Evolutionary conservation across 2,329 filamentous ascomycete genomes (phyloP), one percentile per base, ranked within the genome.

Genomic region (Ophiobolus disseminans): DNA sequence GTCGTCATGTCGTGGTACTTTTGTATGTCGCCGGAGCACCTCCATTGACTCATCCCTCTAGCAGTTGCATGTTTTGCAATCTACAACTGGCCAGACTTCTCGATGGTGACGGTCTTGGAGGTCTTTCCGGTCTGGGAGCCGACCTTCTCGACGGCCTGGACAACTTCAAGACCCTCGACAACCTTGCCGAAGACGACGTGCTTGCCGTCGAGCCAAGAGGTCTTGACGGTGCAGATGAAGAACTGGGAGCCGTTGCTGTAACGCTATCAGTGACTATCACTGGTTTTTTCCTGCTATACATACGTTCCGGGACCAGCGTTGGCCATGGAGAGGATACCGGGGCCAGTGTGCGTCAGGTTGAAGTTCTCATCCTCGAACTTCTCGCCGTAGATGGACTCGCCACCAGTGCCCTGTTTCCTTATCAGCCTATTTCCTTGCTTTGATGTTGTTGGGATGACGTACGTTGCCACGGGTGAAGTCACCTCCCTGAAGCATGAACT

Each of bases 341-440:
- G 91, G 64, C 87, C 88, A 68, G 95, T 90, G 74, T 97, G 93
- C 84, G 94, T 95, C 70, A 88, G 78, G 40, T 89, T 82, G 71
- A 97, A 97, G 75, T 94, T 95, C 82, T 97, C 93, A 68, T 97
- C 93, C 66, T 89, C 89, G 68, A 97, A 97, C 79, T 97, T 97
- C 74, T 88, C 89, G 72, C 93, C 93, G 73, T 97, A 97, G 76
- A 97, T 97, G 61, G 89, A 93, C 79, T 97, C 93, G 71, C 93
- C 93, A 63, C 93, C 93, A 32, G 93, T 65, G 40, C 62, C 61
- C 61, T 64, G 35, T 20, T 9, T 16, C 4, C n/a, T n/a, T 45
- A 39, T 64, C 43, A 64, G 59, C 40, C 45, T 41, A 19, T 5
- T 35, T n/a, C 26, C 21, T 13, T n/a, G 35, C 25, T 30, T 23